Conservation (phyloP, 2,329 filamentous ascomycete species). For the Calonectria pseudoreteaudii region DNA sequence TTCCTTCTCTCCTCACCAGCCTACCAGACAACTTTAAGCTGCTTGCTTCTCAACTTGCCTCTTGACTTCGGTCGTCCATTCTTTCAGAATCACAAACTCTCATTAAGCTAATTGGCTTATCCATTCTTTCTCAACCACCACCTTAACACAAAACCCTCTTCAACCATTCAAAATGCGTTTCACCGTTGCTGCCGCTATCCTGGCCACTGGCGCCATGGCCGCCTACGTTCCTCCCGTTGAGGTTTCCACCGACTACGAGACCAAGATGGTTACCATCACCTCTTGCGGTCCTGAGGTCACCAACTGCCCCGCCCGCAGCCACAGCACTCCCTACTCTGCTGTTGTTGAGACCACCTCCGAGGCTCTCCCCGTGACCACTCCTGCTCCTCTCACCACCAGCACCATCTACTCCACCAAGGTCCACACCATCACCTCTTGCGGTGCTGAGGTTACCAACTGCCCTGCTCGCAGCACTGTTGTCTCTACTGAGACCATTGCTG, state of each 20-base stretch:
- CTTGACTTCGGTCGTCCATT: conserved; percentile 71
- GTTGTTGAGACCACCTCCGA: conserved; percentile 51
- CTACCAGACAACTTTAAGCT: conserved; percentile 56
- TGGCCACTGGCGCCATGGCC: conserved; percentile 53
- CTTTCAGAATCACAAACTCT: conserved; percentile 52
- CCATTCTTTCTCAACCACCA: conserved; percentile 38
- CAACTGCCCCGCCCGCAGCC: conserved; percentile 42
- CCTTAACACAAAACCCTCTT: conserved; percentile 41
- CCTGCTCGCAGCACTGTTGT: conserved; percentile 55
- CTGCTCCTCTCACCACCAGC: conserved; percentile 59
- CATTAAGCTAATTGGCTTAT: conserved; percentile 43
- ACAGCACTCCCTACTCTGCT: conserved; percentile 30
- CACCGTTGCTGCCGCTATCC: conserved; percentile 62
- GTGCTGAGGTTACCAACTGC: conserved; percentile 72
- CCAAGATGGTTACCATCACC: conserved; percentile 71
- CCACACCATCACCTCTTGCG: conserved; percentile 73
- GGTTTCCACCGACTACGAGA: conserved; percentile 66
- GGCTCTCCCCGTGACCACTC: conserved; percentile 24
- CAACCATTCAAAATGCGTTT: conserved; percentile 71
- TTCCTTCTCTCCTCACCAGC: conserved; percentile 54
- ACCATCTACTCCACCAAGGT: conserved; percentile 70
- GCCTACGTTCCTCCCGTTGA: conserved; percentile 41
- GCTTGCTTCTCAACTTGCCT: conserved; percentile 52
- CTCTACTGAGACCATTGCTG: conserved; percentile 51
- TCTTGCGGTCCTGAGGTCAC: conserved; percentile 59